These are phyloP conservation scores for Phytophthora tentaculata DNA, from an alignment of 352 stramenopile genomes.

Conservation along the genomic window DNA sequence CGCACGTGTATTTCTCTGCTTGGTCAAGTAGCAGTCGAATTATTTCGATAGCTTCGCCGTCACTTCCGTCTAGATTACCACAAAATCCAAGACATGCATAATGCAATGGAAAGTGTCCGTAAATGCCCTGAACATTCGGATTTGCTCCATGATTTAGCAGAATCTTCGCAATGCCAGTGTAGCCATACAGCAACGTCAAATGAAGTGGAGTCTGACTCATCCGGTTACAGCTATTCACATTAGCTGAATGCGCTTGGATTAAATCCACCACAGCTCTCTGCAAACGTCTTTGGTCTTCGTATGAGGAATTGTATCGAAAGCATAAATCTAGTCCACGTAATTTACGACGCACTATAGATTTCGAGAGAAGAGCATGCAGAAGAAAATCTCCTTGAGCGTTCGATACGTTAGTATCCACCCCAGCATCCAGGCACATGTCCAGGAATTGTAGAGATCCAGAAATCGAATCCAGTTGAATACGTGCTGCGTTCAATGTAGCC, in stretches of 20 bases:
- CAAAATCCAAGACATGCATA: slow-evolving; percentile 76
- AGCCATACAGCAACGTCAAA: slow-evolving; percentile 67
- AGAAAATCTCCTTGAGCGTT: slow-evolving; percentile 66
- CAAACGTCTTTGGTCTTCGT: slow-evolving; percentile 27
- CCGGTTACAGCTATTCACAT: slow-evolving; percentile 67
- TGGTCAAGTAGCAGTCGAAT: slow-evolving; percentile 41
- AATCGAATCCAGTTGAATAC: slow-evolving; percentile 45
- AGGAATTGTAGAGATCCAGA: slow-evolving; percentile 39
- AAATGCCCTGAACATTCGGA: slow-evolving; percentile 60
- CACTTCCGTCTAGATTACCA: slow-evolving; percentile 22
- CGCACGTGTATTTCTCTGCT: slow-evolving; percentile 31
- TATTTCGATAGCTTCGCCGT: slow-evolving; percentile 36
- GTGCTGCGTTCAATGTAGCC: slow-evolving; percentile 6
- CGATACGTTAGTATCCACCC: slow-evolving; percentile 68
- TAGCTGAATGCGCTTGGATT: slow-evolving; percentile 41
- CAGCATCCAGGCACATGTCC: slow-evolving; percentile 39
- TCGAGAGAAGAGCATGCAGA: slow-evolving; percentile 67
- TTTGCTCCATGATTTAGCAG: slow-evolving; percentile 59
- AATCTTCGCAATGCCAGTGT: slow-evolving; percentile 44
- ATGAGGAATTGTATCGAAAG: slow-evolving; percentile 60
- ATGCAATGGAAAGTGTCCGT: slow-evolving; percentile 68
- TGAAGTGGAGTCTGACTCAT: slow-evolving; percentile 74
- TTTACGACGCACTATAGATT: slow-evolving; percentile 48
- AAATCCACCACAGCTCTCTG: slow-evolving; percentile 35
- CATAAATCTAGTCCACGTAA: slow-evolving; percentile 66